Percentiles rank a stretch among this genome's conserved stretches.
Evolutionary conservation across 805 yeast species (phyloP).

Genomic region (Ogataea siamensis): DNA sequence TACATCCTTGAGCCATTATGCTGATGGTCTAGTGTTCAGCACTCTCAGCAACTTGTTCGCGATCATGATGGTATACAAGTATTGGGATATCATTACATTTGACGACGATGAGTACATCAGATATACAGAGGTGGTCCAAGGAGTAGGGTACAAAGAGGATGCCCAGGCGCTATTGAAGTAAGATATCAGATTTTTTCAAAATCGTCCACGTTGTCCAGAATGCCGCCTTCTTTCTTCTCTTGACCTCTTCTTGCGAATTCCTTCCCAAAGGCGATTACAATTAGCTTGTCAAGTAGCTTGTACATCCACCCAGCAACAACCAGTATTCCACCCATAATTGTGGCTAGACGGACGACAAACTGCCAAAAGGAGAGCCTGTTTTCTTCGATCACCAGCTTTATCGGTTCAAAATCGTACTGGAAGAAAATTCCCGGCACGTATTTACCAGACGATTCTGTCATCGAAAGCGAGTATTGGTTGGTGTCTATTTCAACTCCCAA

Average conservation of each 20-base stretch:
- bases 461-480: conserved; percentile 78
- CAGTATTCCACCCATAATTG: conserved; percentile 79
- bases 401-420: conserved; percentile 86
- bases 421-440: conserved; percentile 76
- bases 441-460: conserved; percentile 28
- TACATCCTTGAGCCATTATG: conserved; percentile 70
- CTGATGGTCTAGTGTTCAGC: conserved; percentile 88
- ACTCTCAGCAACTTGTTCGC: conserved; percentile 77
- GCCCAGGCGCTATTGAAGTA: conserved; percentile 17
- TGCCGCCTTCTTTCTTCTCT: conserved; percentile 39
- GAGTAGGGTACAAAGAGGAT: conserved; percentile 19
- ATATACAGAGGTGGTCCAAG: conserved; percentile 27
- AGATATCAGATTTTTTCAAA: conserved; percentile 26
- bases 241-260: conserved; percentile 48
- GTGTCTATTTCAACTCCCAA: conserved; percentile 75
- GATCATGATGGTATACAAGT: conserved; percentile 92
- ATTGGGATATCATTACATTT: conserved; percentile 93
- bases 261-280: conserved; percentile 56
- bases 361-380: conserved; percentile 71
- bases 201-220: conserved; percentile 29
- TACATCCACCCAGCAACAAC: conserved; percentile 68
- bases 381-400: conserved; percentile 67
- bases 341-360: conserved; percentile 73
- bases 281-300: conserved; percentile 52
- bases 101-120: conserved; percentile 86